Evolutionary conservation across 129 eudicot genomes (phyloP).

Genomic region (Mikania micrantha): DNA sequence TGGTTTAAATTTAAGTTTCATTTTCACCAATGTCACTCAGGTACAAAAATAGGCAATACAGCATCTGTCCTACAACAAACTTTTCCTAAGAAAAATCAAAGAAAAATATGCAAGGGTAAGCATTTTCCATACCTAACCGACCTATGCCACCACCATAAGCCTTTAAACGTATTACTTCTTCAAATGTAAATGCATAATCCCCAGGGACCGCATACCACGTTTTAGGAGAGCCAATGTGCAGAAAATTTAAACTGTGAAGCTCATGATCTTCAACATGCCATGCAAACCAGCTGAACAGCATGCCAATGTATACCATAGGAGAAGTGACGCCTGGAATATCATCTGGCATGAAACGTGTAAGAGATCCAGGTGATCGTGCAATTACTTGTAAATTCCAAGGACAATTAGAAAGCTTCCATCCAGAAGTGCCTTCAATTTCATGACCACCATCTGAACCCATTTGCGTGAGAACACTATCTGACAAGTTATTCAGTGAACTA

Average conservation of each 20-base stretch:
- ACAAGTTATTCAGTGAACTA: constrained; percentile 16
- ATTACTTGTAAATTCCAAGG: constrained; percentile 97
- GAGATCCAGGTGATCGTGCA: constrained; percentile 88
- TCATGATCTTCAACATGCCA: constrained; percentile 99
- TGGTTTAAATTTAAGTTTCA: neutral
- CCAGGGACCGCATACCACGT: constrained; percentile 98
- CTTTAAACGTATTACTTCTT: constrained; percentile 70
- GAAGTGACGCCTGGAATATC: constrained; percentile 99
- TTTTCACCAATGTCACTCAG: neutral
- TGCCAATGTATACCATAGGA: constrained; percentile 95
- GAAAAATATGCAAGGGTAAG: constrained; percentile 10
- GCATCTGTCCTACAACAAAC: neutral
- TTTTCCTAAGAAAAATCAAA: neutral
- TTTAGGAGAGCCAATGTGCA: constrained; percentile 84
- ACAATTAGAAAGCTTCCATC: constrained; percentile 95
- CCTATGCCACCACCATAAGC: constrained; percentile 73
- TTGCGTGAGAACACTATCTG: constrained; percentile 25
- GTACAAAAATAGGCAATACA: neutral
- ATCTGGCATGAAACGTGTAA: constrained; percentile 95
- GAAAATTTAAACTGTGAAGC: constrained; percentile 93
- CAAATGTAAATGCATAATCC: constrained; percentile 72
- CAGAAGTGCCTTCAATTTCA: constrained; percentile 76
- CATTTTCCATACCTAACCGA: constrained; percentile 61
- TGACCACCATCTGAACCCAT: constrained; percentile 22
- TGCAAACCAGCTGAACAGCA: constrained; percentile 99